Percentiles rank a stretch among this genome's conserved stretches.
Conservation (phyloP, 2,329 filamentous ascomycete species). For the Arthrinium phaeospermum region DNA sequence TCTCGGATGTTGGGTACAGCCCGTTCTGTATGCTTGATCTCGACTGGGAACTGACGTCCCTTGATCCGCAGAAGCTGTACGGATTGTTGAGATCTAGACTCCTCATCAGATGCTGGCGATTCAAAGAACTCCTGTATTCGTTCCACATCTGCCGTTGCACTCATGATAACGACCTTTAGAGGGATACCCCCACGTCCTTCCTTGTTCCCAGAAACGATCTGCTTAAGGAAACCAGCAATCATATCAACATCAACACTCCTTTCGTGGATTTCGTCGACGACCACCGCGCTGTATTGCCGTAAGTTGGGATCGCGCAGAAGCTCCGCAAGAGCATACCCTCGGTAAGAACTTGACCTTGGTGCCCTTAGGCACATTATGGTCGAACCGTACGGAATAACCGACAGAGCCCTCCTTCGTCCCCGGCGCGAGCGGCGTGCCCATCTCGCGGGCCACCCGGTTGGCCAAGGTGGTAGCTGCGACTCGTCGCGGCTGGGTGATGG, state of each 20-base stretch:
- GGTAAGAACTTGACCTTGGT: constrained; percentile 89
- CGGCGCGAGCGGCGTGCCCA: constrained; percentile 57
- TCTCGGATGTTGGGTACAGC: constrained; percentile 85
- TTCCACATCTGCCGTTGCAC: constrained; percentile 90
- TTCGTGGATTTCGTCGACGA: constrained; percentile 98
- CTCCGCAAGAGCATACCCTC: constrained; percentile 95
- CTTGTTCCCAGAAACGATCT: constrained; percentile 68
- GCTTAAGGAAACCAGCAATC: constrained; percentile 84
- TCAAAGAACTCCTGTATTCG: constrained; percentile 77
- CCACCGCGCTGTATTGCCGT: constrained; percentile 83
- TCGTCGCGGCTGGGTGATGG: constrained; percentile 91
- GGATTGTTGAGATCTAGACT: constrained; percentile 17
- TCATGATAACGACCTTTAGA: constrained; percentile 94
- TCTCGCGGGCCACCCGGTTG: constrained; percentile 82
- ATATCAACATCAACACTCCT: constrained; percentile 93
- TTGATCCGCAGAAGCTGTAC: constrained; percentile 69
- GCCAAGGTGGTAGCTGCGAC: constrained; percentile 94
- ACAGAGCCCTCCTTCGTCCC: constrained; percentile 59
- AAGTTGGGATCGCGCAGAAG: constrained; percentile 85
- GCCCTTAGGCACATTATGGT: constrained; percentile 81
- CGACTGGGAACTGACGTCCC: constrained; percentile 86
- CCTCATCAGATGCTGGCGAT: background rate
- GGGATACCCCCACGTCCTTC: constrained; percentile 72
- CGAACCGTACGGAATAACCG: constrained; percentile 94
- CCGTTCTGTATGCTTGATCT: constrained; percentile 73